Percentiles rank a stretch among this genome's conserved stretches.
Evolutionary conservation across 1,284 basidiomycete genomes (phyloP).

Genomic region (Termitomyces sp.): DNA sequence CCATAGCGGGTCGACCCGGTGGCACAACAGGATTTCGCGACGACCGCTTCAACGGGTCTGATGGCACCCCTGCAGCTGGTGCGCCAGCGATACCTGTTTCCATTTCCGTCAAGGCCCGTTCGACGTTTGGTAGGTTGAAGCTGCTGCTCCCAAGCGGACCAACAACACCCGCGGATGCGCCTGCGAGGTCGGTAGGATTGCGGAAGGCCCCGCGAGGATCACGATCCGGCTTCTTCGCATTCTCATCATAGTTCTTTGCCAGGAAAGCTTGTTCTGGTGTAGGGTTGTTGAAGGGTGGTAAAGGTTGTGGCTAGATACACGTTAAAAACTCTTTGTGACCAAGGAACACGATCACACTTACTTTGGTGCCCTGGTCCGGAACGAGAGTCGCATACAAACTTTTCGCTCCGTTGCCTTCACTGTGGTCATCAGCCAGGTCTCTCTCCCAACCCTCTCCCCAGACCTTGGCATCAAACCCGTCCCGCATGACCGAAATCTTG

Average conservation of each 20-base stretch:
- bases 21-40: constrained; percentile 22
- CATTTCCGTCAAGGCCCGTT: constrained; percentile 82
- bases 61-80: constrained; percentile 25
- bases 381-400: constrained; percentile 60
- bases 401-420: constrained; percentile 46
- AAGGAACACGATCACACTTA: constrained; percentile 25
- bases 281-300: constrained; percentile 73
- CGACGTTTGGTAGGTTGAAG: constrained; percentile 80
- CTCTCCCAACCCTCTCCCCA: constrained; percentile 84
- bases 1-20: constrained; percentile 28
- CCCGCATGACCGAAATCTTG: constrained; percentile 87
- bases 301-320: constrained; percentile 48
- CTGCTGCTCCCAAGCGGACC: constrained; percentile 84
- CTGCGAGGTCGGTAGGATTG: constrained; percentile 55
- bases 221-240: constrained; percentile 80
- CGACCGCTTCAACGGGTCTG: constrained; percentile 31
- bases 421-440: constrained; percentile 46
- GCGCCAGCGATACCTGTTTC: constrained; percentile 44
- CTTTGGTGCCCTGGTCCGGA: constrained; percentile 69
- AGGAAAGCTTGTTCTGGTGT: constrained; percentile 86
- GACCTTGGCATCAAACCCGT: constrained; percentile 82
- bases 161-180: constrained; percentile 65
- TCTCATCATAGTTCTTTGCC: constrained; percentile 82
- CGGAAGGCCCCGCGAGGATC: constrained; percentile 86
- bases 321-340: constrained; percentile 4